These are phyloP conservation scores for Kwoniella shandongensis DNA, from an alignment of 768 basidiomycete genomes.

Conservation along the genomic window DNA sequence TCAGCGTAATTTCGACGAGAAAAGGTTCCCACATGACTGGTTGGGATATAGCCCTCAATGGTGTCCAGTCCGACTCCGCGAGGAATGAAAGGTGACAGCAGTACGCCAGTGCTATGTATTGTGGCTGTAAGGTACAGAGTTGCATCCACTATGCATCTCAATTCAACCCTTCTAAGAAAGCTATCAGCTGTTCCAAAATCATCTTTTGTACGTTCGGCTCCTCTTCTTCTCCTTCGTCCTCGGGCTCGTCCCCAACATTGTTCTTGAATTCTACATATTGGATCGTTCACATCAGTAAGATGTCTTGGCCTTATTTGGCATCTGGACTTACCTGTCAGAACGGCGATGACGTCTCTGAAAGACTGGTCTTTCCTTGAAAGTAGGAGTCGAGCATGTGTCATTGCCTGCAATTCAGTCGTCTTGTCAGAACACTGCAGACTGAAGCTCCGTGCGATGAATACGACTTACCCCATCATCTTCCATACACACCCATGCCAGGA, in stretches of 20 bases:
- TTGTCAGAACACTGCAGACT: not conserved
- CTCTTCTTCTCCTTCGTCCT: slow-evolving; percentile 57
- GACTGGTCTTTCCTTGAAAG: slow-evolving; percentile 70
- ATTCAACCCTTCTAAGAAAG: slow-evolving; percentile 12
- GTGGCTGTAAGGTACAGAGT: no score
- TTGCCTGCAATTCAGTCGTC: slow-evolving; percentile 62
- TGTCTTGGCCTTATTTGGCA: slow-evolving; percentile 59
- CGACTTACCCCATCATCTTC: slow-evolving; percentile 90
- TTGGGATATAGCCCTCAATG: no score
- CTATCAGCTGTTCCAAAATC: slow-evolving; percentile 46
- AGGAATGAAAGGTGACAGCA: no score
- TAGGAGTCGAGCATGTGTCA: slow-evolving; percentile 71
- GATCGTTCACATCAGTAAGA: slow-evolving; percentile 32
- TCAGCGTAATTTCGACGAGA: no score
- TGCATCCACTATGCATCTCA: no score
- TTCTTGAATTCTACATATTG: slow-evolving; percentile 31
- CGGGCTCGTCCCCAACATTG: slow-evolving; percentile 43
- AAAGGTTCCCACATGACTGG: no score
- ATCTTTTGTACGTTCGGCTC: slow-evolving; percentile 59
- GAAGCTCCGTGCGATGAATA: not conserved
- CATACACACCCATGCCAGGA: slow-evolving; percentile 92
- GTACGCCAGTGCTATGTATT: no score
- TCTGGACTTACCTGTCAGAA: slow-evolving; percentile 71
- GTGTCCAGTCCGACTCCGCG: no score
- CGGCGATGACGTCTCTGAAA: slow-evolving; percentile 68